These are phyloP conservation scores for Carex myosuroides DNA, from an alignment of 176 grass and related monocot species.

Conservation along the genomic window DNA sequence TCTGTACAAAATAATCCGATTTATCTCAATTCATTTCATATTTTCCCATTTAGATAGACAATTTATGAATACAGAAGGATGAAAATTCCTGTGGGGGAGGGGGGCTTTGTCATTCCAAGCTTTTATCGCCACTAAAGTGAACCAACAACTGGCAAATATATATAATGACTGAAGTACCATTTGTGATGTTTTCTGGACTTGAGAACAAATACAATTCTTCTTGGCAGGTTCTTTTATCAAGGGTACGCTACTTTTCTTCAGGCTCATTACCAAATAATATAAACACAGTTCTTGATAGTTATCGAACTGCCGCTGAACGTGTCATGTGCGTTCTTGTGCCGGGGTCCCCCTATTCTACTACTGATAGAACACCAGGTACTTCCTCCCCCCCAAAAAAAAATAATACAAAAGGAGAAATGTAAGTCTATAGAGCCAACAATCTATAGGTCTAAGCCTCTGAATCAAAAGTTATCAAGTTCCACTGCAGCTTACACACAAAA, in stretches of 20 bases:
- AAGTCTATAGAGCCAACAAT: neutral
- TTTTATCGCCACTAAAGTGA: neutral
- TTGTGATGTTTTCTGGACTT: neutral
- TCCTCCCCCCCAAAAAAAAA: neutral
- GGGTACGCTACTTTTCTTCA: conserved; percentile 50
- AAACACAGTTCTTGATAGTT: conserved; percentile 27
- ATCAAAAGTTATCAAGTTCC: neutral
- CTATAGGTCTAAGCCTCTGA: neutral
- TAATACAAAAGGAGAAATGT: neutral
- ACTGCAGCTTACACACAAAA: neutral
- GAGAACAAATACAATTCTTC: neutral
- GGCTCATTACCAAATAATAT: conserved; percentile 22
- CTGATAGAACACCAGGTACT: conserved; percentile 54
- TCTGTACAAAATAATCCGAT: neutral
- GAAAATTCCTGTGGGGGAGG: neutral
- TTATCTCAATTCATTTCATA: neutral
- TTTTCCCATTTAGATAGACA: neutral
- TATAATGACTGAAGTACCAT: neutral
- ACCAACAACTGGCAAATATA: neutral
- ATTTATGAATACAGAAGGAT: neutral
- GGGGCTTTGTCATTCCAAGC: neutral
- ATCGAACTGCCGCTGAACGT: conserved; percentile 52
- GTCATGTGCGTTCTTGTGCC: conserved; percentile 75
- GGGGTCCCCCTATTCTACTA: conserved; percentile 46
- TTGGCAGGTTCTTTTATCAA: conserved; percentile 68